Conservation (phyloP, 2,329 filamentous ascomycete genomes). For the Talaromyces sp. region DNA sequence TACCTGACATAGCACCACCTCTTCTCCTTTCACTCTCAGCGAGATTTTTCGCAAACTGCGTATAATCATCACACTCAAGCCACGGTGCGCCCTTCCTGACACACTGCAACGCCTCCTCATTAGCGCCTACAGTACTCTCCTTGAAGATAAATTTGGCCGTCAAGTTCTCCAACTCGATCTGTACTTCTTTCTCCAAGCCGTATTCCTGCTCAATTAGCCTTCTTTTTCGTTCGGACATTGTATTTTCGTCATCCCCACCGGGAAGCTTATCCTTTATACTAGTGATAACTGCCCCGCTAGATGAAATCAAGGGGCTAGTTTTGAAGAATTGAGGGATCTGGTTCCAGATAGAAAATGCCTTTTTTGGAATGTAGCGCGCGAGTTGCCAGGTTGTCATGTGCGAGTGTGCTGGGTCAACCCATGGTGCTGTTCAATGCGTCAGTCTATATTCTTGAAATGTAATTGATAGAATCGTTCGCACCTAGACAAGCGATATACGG, state of each 20-base stretch:
- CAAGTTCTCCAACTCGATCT: constrained; percentile 22
- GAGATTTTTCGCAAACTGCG: constrained; percentile 21
- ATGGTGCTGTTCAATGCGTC: constrained; percentile 30
- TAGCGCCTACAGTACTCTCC: constrained; percentile 36
- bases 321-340: constrained; percentile 30
- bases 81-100: constrained; percentile 35
- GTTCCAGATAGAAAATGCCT: constrained; percentile 28
- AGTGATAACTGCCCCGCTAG: constrained; percentile 23
- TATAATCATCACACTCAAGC: constrained; percentile 39
- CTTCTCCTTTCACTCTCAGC: constrained; percentile 13
- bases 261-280: constrained; percentile 15
- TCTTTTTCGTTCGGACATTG: background rate
- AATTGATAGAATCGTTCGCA: background rate
- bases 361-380: constrained; percentile 26
- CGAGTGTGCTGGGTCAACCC: constrained; percentile 41
- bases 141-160: constrained; percentile 22
- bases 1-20: background rate
- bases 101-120: constrained; percentile 40
- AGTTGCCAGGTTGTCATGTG: constrained; percentile 28
- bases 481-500: constrained; percentile 33
- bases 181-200: constrained; percentile 18
- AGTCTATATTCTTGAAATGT: background rate
- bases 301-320: constrained; percentile 22
- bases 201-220: constrained; percentile 23
- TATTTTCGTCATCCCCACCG: background rate